A percentile compares a stretch with the other conserved stretches of the same genome.
These are phyloP conservation scores for Auricularia sp. DNA, from an alignment of 768 basidiomycete genomes.

Conservation along the genomic window DNA sequence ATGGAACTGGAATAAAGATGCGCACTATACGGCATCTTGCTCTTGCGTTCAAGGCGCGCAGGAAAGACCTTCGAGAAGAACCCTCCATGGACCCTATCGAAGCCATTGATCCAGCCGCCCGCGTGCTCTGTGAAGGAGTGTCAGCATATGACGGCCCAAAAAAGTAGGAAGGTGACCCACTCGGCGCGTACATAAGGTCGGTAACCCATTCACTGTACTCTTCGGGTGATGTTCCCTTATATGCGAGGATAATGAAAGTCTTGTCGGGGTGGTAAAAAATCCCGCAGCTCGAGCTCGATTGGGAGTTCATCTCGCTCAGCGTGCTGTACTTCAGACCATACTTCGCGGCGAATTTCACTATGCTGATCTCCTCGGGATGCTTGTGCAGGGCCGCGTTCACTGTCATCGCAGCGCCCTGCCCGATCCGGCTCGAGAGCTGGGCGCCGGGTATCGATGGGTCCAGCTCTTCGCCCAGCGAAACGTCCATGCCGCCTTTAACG, in stretches of 20 bases:
- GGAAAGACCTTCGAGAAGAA: conserved; percentile 14
- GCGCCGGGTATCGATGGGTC: conserved; percentile 6
- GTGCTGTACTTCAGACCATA: conserved; percentile 12
- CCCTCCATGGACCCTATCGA: conserved; percentile 12
- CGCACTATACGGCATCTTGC: conserved; percentile 10
- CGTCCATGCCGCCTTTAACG: too few species aligned
- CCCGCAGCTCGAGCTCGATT: conserved; percentile 11
- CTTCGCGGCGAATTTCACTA: conserved; percentile 7
- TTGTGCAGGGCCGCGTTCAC: conserved; percentile 10
- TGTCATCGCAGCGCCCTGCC: conserved; percentile 4
- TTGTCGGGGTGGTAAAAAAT: conserved; percentile 13
- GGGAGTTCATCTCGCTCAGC: conserved; percentile 12
- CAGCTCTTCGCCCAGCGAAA: too few species aligned
- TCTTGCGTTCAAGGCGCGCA: conserved; percentile 6
- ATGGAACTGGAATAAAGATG: too few species aligned
- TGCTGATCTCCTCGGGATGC: conserved; percentile 10
- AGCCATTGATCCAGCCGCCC: conserved; percentile 11
- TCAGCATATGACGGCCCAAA: too few species aligned
- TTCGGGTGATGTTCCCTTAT: conserved; percentile 12
- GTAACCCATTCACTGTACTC: conserved; percentile 15
- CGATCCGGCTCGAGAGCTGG: conserved; percentile 6
- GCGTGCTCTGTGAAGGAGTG: too few species aligned
- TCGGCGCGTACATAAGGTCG: conserved; percentile 11
- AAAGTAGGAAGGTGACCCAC: background rate
- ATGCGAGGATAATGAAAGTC: conserved; percentile 14